Conservation (phyloP, 176 grass and related monocot species). For the Zoysia pacifica region DNA sequence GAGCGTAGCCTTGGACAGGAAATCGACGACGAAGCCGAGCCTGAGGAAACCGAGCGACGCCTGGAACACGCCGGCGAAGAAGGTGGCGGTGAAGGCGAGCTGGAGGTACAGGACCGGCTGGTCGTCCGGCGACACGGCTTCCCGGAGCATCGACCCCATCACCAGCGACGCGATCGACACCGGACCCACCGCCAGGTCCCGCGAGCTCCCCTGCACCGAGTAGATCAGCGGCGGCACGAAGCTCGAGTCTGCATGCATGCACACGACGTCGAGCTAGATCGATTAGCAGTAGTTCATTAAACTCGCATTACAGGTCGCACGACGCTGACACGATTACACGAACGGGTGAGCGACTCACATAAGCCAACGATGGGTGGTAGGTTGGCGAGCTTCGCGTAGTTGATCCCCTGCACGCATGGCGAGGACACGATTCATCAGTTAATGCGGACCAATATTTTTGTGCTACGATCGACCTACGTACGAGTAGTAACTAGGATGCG, state of each 20-base stretch:
- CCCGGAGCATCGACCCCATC: constrained; percentile 94
- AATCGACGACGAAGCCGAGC: constrained; percentile 90
- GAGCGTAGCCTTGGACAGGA: constrained; percentile 89
- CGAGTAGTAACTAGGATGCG: not conserved
- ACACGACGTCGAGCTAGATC: too few species aligned
- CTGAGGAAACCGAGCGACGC: constrained; percentile 86
- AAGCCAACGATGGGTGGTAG: constrained; percentile 90
- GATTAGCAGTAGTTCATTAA: too few species aligned
- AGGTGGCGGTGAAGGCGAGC: constrained; percentile 95
- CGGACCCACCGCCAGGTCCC: constrained; percentile 88
- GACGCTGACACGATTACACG: not conserved
- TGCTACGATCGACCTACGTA: not conserved
- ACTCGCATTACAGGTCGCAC: not conserved
- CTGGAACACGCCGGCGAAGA: constrained; percentile 97
- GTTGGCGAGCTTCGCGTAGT: constrained; percentile 98
- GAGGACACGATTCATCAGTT: not conserved
- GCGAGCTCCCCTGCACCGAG: constrained; percentile 83
- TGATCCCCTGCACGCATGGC: constrained; percentile 89
- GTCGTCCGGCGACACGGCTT: constrained; percentile 79
- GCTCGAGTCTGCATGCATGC: constrained; percentile 66
- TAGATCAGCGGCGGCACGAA: constrained; percentile 99
- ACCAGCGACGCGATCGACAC: constrained; percentile 97
- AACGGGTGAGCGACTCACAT: constrained; percentile 50
- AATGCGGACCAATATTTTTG: not conserved
- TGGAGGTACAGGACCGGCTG: constrained; percentile 80